phyloP scores from a whole-genome alignment of 1,284 basidiomycete genomes.

The Exobasidium cylindrosporum region DNA sequence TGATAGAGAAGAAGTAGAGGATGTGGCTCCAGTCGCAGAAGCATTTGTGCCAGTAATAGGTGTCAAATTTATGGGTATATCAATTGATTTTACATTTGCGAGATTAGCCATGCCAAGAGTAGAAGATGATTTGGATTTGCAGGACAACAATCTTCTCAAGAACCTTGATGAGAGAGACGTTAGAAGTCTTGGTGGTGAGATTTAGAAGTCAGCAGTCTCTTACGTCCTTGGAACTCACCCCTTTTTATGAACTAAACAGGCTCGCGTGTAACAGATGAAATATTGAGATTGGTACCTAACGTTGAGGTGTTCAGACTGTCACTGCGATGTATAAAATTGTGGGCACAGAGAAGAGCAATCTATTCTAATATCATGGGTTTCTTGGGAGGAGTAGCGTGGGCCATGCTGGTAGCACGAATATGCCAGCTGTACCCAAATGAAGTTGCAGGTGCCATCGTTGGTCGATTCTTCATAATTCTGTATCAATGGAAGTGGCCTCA shows the following conservation, averaged over 20 bases:
- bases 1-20: conserved; percentile 78
- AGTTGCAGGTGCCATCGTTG: conserved; percentile 88
- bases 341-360: conserved; percentile 89
- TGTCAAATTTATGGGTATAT: conserved; percentile 84
- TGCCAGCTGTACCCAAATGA: conserved; percentile 97
- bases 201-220: neutral
- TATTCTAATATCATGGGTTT: conserved; percentile 99
- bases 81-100: conserved; percentile 91
- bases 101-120: conserved; percentile 76
- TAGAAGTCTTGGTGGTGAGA: conserved; percentile 82
- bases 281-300: conserved; percentile 89
- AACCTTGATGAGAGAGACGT: conserved; percentile 93
- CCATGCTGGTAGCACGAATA: conserved; percentile 94
- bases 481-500: conserved; percentile 98
- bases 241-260: conserved; percentile 59
- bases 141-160: conserved; percentile 85
- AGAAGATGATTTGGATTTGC: conserved; percentile 83
- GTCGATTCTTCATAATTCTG: conserved; percentile 94
- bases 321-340: conserved; percentile 91
- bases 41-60: conserved; percentile 95
- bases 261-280: conserved; percentile 93
- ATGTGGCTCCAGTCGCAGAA: conserved; percentile 89
- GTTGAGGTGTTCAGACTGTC: conserved; percentile 91
- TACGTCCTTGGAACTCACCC: neutral
- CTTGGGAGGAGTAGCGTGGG: conserved; percentile 97